Evolutionary conservation across 108 stramenopile genomes (phyloP).

Genomic region (Nitzschia palea): DNA sequence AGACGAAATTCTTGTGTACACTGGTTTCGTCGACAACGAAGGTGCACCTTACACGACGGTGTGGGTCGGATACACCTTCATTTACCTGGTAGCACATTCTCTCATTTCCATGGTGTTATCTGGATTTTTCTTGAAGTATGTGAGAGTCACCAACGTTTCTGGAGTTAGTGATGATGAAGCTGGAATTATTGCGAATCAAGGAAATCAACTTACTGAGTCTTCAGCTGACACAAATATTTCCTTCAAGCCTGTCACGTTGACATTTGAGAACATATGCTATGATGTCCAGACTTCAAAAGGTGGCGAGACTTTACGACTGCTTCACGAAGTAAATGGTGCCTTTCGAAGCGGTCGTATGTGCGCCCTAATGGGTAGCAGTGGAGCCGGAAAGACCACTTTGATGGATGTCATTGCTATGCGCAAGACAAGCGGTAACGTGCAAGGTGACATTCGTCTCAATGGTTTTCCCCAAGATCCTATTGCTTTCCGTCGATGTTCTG

Average conservation of each 20-base stretch:
- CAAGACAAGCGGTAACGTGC: conserved; percentile 54
- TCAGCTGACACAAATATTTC: conserved; percentile 36
- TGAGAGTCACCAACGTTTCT: conserved; percentile 18
- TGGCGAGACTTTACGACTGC: conserved; percentile 50
- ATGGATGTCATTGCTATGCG: conserved; percentile 76
- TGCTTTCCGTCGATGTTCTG: conserved; percentile 62
- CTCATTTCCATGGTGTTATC: conserved; percentile 40
- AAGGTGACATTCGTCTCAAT: conserved; percentile 67
- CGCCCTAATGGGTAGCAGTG: conserved; percentile 66
- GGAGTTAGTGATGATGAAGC: conserved; percentile 5
- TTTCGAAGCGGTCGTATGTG: conserved; percentile 61
- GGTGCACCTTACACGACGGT: conserved; percentile 42
- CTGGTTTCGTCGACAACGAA: conserved; percentile 45
- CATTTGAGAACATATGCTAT: conserved; percentile 68
- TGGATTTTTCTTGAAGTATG: conserved; percentile 34
- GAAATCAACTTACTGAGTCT: not conserved
- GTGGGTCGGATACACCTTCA: conserved; percentile 66
- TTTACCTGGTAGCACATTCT: conserved; percentile 46
- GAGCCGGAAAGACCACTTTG: conserved; percentile 37
- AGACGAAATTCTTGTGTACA: conserved; percentile 41
- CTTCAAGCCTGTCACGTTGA: conserved; percentile 66
- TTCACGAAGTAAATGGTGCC: conserved; percentile 61
- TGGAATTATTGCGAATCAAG: not conserved
- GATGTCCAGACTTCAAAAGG: conserved; percentile 69
- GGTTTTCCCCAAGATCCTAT: conserved; percentile 61